Percentiles rank a stretch among this genome's conserved stretches.
These are phyloP conservation scores for Paraphaeosphaeria sporulosa DNA, from an alignment of 2,329 filamentous ascomycete genomes.

Conservation along the genomic window DNA sequence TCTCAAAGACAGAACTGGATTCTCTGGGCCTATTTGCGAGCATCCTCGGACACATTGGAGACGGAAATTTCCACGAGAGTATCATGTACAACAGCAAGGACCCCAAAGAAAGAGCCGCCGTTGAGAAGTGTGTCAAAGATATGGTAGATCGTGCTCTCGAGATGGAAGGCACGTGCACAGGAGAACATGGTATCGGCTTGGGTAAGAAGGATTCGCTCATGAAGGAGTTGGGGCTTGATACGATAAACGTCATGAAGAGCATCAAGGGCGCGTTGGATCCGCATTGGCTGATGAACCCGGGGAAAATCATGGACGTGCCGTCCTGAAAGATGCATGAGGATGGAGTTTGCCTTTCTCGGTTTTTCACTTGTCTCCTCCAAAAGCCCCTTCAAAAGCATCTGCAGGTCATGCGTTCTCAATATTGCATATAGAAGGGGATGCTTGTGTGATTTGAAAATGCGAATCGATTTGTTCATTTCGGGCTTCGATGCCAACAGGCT, in stretches of 20 bases:
- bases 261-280: slow-evolving; percentile 87
- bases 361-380: background rate
- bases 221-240: slow-evolving; percentile 81
- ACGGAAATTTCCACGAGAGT: slow-evolving; percentile 93
- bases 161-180: slow-evolving; percentile 94
- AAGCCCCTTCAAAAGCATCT: background rate
- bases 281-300: slow-evolving; percentile 87
- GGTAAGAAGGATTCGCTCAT: slow-evolving; percentile 84
- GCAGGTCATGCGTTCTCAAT: background rate
- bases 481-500: background rate
- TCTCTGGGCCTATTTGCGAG: slow-evolving; percentile 85
- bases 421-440: slow-evolving; percentile 6
- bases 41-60: slow-evolving; percentile 88
- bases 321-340: slow-evolving; percentile 17
- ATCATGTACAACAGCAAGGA: slow-evolving; percentile 84
- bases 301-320: slow-evolving; percentile 80
- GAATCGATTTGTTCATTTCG: background rate
- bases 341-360: background rate
- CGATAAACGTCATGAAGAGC: slow-evolving; percentile 82
- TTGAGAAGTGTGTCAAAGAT: slow-evolving; percentile 82
- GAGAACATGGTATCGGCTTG: slow-evolving; percentile 85
- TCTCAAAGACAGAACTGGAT: slow-evolving; percentile 89
- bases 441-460: background rate
- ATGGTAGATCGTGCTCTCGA: slow-evolving; percentile 91
- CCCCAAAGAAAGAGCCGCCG: slow-evolving; percentile 73